Conservation (phyloP, 495 filamentous ascomycete species). For the Aspergillus sparsus region DNA sequence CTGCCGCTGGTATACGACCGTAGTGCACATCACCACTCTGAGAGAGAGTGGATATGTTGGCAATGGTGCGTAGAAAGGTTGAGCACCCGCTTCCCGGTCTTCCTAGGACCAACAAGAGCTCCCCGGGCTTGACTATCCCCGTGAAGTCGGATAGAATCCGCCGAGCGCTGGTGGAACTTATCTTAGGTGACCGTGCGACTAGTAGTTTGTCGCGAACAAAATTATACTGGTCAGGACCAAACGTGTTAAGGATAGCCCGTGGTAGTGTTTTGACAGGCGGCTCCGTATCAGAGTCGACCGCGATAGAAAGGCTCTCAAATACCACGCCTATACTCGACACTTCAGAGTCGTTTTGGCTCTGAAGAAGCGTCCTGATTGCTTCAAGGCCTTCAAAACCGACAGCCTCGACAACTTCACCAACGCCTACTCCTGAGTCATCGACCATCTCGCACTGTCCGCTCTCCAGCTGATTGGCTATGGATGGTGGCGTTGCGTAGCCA, state of each 20-base stretch:
- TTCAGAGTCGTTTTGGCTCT: slow-evolving; percentile 1
- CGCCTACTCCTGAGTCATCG: not conserved
- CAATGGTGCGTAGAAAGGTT: slow-evolving; percentile 6
- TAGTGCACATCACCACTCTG: not conserved
- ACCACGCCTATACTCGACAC: slow-evolving; percentile 2
- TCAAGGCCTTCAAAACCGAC: slow-evolving; percentile 5
- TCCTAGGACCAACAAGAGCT: slow-evolving; percentile 11
- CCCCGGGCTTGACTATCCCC: slow-evolving; percentile 8
- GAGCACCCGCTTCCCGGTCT: slow-evolving; percentile 10
- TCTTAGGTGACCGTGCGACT: not conserved
- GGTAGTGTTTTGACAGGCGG: slow-evolving; percentile 3
- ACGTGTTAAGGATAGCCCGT: slow-evolving; percentile 1
- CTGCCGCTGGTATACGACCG: not conserved
- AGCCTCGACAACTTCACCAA: not conserved
- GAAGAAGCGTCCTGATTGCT: slow-evolving; percentile 8
- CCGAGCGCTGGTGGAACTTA: not conserved
- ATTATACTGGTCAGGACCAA: slow-evolving; percentile 10
- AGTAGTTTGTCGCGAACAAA: slow-evolving; percentile 4
- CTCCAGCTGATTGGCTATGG: not conserved
- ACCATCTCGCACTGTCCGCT: not conserved
- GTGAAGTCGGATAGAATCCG: slow-evolving; percentile 4
- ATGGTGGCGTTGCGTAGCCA: not conserved
- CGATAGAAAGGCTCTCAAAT: slow-evolving; percentile 10
- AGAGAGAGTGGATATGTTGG: slow-evolving; percentile 5
- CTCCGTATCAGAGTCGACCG: not conserved